Evolutionary conservation across 331 rosid genomes (phyloP), one percentile per base, ranked within the genome.

Genomic region (Pyrus hybrid): DNA sequence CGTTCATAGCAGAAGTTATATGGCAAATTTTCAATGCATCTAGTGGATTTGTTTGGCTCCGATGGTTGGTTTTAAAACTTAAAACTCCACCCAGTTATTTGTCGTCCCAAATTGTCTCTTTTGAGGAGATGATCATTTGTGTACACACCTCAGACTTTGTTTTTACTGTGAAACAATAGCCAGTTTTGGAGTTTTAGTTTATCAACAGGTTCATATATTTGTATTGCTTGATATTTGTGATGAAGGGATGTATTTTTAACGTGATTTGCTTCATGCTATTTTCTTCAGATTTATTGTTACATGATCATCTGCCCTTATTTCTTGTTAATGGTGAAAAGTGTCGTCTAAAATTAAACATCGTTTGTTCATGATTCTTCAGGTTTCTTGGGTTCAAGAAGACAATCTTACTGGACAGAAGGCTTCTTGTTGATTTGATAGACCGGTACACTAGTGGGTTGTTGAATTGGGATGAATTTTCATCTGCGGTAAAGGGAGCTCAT

Each of bases 321-420:
- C 58, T 60, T 49, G 8, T 28, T 49, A 25, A 17, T 62, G 78
- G 62, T 68, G 26, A 20, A 68, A 35, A 17, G 18, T 17, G 11
- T 8, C 10, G 8, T 56, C 35, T 29, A 68, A 75, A 47, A 23
- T 43, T 22, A 29, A 26, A 41, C 26, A 1, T 37, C 30, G 5
- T 64, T 6, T 71, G 41, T 57, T 77, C 12, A 22, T 70, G 66
- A 26, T 68, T 57, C 63, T 68, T 61, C 91, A 93, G 98, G 82
- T 93, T 77, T 84, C 90, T 88, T 26, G 96, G 95, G 79, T 93
- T 81, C 83, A 93, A 85, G 93, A 85, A 80, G 85, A 90, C 98
- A 0, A 85, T 93, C 74, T 66, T 90, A 63, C 81, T 93, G 90
- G 87, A 83, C 83, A 85, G 96, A 88, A 83, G 33, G 82, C 94